These are phyloP conservation scores for Chenopodium album DNA, from an alignment of 148 eudicot species.

Conservation along the genomic window DNA sequence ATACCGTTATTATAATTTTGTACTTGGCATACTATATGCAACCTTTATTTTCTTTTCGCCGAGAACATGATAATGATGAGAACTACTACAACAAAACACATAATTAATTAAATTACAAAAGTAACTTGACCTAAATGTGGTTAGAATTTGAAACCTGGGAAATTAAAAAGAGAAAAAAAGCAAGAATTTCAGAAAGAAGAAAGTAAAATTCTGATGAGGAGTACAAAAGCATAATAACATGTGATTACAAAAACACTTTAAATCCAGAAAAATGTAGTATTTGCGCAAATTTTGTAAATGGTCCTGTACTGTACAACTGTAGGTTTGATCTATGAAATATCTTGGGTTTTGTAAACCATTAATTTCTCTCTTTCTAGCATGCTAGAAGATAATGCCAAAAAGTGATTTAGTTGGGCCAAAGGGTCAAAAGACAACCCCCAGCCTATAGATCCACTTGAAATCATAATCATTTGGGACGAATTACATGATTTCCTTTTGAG, in stretches of 20 bases:
- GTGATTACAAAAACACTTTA: slow-evolving; percentile 29
- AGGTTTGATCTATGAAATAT: neutral
- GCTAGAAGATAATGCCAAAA: slow-evolving; percentile 1
- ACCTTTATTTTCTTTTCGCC: neutral
- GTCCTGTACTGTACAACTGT: slow-evolving; percentile 7
- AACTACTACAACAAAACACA: neutral
- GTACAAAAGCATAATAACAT: slow-evolving; percentile 12
- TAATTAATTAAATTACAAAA: neutral
- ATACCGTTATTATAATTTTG: neutral
- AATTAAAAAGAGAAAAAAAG: slow-evolving; percentile 9
- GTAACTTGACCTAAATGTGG: neutral
- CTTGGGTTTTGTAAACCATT: neutral
- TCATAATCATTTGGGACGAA: slow-evolving; percentile 8
- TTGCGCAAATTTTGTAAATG: slow-evolving; percentile 10
- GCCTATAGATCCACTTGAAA: slow-evolving; percentile 15
- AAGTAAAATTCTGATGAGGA: neutral
- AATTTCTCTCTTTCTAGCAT: slow-evolving; percentile 13
- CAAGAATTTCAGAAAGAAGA: neutral
- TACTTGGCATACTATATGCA: neutral
- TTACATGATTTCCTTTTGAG: neutral
- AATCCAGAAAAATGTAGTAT: slow-evolving; percentile 7
- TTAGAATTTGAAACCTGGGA: neutral
- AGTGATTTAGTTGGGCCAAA: neutral
- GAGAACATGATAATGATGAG: neutral
- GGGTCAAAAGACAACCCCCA: slow-evolving; percentile 23